Evolutionary conservation across 2,329 filamentous ascomycete species (phyloP), one percentile per base, ranked within the genome.

Genomic region (Cercospora berteroae): DNA sequence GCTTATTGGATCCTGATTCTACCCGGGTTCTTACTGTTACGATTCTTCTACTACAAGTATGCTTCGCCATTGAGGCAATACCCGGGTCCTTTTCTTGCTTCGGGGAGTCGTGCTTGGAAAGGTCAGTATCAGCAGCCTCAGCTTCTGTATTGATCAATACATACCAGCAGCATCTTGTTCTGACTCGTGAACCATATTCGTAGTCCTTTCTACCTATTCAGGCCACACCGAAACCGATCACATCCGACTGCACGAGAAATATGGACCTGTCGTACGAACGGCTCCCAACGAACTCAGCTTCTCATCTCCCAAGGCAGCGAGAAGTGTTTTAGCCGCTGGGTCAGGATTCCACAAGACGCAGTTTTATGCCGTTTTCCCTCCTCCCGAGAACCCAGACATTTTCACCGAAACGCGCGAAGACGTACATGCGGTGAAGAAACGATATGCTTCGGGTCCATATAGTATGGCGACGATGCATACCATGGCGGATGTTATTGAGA

Each of bases 301-400:
- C 66, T 60, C 76, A 13, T 75, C 75, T 4, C 72, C 74, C 4
- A 64, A 71, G 12, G 74, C 72, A 33, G 76, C 76, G 57, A 73
- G 73, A 48, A 69, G 74, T 58, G 74, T 79, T 58, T 73, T 78
- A 48, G 70, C 72, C 27, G 73, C 76, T 4, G 74, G 74, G 12
- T 73, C 70, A 60, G 74, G 74, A 16, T 79, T 78, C 66, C 65
- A 69, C 56, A 79, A 78, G 64, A 73, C 75, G 9, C 68, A 73
- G 57, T 78, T 76, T 70, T 78, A 78, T 66, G 69, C 63, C 31
- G 84, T 87, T 6, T 87, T 87, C 72, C 84, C 84, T 31, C 85
- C 85, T 3, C 81, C 83, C 0, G 83, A 85, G 76, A 86, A 86
- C 76, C 84, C 85, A 5, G 85, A 87, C 67, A 86, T 87, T 74